Evolutionary conservation across 192 early-diverging fungal genomes (phyloP), one percentile per base, ranked within the genome.

Genomic region (Entomortierella beljakovae): DNA sequence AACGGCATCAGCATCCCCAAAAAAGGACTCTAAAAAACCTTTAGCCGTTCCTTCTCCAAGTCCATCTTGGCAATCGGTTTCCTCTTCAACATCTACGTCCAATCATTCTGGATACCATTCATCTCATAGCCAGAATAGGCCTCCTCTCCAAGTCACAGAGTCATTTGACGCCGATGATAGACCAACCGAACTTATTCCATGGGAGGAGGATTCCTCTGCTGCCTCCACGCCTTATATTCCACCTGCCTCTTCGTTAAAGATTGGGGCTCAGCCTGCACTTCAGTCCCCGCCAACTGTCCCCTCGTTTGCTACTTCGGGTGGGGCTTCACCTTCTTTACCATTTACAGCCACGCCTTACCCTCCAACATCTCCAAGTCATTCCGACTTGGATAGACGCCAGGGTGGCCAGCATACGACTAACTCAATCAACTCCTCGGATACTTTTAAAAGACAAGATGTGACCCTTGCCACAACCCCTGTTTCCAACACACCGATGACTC

Each of bases 101-200:
- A 75, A 20, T 34, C 26, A 56, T 15, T 35, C 8, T 26, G 66
- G 66, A 38, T 68, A 77, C 22, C 73, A 77, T 18, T 8, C 52
- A 2, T 68, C 73, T 2, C 59, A 68, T n/a, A 69, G 54, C 16
- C 65, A 77, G 13, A 59, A 68, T 25, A 65, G 73, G 40, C 73
- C 73, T 29, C 37, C 58, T 11, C 25, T 64, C 11, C 65, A 64
- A 7, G 20, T 29, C 8, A 37, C 43, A 23, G 73, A 77, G 54
- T 77, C 73, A 0, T 77, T 57, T 51, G 73, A 77, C 29, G 65
- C 73, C 13, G 73, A 77, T 51, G 73, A 77, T 35, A 77, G 73
- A 43, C 73, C 73, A 7, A 77, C 73, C 20, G 73, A 77, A 46
- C 61, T 77, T 6, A 77, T 77, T 34, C 73, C 73, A 26, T 20